phyloP scores from a whole-genome alignment of 352 stramenopile species.

The Phytophthora rubi region DNA sequence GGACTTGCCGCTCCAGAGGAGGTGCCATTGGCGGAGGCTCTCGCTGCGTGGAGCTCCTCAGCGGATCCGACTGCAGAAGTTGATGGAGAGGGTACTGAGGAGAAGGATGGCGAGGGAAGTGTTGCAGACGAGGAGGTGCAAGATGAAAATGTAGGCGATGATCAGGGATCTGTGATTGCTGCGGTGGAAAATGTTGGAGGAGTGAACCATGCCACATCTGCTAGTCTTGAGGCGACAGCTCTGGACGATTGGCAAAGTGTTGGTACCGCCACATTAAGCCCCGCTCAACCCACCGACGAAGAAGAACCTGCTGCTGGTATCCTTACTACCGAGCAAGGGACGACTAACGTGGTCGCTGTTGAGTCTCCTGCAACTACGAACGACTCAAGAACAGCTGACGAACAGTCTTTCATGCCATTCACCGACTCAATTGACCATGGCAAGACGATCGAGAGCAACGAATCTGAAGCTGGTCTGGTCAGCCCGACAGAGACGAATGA shows the following conservation, averaged over 20 bases:
- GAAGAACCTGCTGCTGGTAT: not conserved
- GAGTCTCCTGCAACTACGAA: not conserved
- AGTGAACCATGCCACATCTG: not conserved
- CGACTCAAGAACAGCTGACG: conserved; percentile 1
- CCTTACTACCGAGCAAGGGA: not conserved
- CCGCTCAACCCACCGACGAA: not conserved
- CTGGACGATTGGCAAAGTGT: not conserved
- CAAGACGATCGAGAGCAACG: not conserved
- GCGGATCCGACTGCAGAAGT: conserved; percentile 1
- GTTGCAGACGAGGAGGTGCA: not conserved
- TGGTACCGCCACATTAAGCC: not conserved
- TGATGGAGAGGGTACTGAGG: conserved; percentile 8
- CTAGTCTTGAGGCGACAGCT: not conserved
- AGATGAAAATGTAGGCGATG: not conserved
- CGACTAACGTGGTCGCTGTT: not conserved
- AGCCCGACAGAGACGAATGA: conserved; percentile 6
- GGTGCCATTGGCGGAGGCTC: conserved; percentile 33
- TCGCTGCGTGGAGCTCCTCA: conserved; percentile 33
- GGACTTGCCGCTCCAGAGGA: conserved; percentile 32
- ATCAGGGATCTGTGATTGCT: not conserved
- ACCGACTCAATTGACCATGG: not conserved
- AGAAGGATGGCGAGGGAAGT: conserved; percentile 2
- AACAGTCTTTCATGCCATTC: conserved; percentile 2
- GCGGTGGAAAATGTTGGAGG: not conserved
- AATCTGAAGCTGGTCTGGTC: not conserved